phyloP scores from a whole-genome alignment of 192 early-diverging fungal species.

The Coemansia sp. region DNA sequence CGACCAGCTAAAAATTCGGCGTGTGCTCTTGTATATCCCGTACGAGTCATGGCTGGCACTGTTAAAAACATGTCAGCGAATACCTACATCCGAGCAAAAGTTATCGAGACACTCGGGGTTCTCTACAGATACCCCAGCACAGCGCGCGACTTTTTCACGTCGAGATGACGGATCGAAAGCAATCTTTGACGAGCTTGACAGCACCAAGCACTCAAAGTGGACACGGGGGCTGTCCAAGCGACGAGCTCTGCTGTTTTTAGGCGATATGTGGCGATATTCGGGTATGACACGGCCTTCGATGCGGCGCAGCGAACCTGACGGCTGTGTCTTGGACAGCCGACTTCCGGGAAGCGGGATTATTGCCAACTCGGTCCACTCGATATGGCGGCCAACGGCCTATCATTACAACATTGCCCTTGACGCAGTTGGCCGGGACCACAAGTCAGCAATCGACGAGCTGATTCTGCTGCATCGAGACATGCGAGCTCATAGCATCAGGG shows the following conservation, averaged over 20 bases:
- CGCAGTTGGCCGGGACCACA: constrained; percentile 28
- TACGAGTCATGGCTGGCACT: constrained; percentile 36
- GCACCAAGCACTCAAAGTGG: constrained; percentile 8
- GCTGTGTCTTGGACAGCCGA: not conserved
- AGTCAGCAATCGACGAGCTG: constrained; percentile 23
- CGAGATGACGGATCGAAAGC: not conserved
- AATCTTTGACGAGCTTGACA: not conserved
- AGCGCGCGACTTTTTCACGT: not conserved
- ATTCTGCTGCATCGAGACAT: constrained; percentile 27
- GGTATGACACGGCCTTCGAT: constrained; percentile 9
- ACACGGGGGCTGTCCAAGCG: constrained; percentile 30
- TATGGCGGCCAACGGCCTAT: constrained; percentile 24
- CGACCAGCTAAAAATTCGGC: constrained; percentile 39
- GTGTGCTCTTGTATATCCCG: constrained; percentile 35
- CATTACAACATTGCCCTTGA: constrained; percentile 48
- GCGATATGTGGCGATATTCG: constrained; percentile 46
- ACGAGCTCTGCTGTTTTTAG: constrained; percentile 41
- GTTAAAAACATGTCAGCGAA: constrained; percentile 34
- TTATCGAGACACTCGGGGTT: not conserved
- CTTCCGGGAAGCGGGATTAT: not conserved
- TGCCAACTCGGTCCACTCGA: constrained; percentile 5
- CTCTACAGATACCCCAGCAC: not conserved
- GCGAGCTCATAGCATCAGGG: constrained; percentile 25
- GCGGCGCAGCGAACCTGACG: not conserved
- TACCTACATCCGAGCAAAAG: constrained; percentile 1